Evolutionary conservation across 148 eudicot genomes (phyloP).

Genomic region (Bassia scoparia): DNA sequence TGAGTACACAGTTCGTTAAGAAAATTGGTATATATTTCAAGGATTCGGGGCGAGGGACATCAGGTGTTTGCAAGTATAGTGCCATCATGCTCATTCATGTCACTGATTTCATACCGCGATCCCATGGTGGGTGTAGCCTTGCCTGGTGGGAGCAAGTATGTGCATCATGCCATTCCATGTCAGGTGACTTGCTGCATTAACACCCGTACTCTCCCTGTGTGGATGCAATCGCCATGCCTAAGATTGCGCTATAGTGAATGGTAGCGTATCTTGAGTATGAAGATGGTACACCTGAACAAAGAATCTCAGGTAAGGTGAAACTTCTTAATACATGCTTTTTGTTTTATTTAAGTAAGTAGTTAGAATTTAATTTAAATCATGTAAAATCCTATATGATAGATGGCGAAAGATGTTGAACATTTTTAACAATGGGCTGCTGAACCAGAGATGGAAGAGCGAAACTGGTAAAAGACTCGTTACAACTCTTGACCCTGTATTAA

Average conservation of each 20-base stretch:
- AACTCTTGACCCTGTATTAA: not conserved
- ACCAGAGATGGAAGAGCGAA: slow-evolving; percentile 91
- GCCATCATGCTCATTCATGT: slow-evolving; percentile 81
- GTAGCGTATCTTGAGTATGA: too few relatives aligned
- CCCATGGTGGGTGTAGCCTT: slow-evolving; percentile 72
- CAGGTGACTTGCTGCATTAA: slow-evolving; percentile 58
- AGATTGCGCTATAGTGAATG: slow-evolving; percentile 74
- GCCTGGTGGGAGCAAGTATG: slow-evolving; percentile 65
- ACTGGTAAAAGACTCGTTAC: slow-evolving; percentile 39
- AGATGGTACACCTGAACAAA: slow-evolving; percentile 90
- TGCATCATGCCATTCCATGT: not conserved
- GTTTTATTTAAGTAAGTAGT: not conserved
- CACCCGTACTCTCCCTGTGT: slow-evolving; percentile 89
- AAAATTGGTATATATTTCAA: too few relatives aligned
- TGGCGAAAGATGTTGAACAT: slow-evolving; percentile 83
- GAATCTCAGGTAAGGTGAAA: slow-evolving; percentile 60
- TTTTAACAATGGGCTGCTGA: slow-evolving; percentile 76
- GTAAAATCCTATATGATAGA: slow-evolving; percentile 37
- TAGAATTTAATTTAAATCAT: too few relatives aligned
- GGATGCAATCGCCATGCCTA: slow-evolving; percentile 94
- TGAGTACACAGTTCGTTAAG: too few relatives aligned
- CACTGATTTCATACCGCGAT: slow-evolving; percentile 63
- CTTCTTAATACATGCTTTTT: not conserved
- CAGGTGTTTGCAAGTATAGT: slow-evolving; percentile 73
- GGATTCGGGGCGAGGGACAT: slow-evolving; percentile 73